These are phyloP conservation scores for Nicotiana undulata DNA, from an alignment of 257 asterid genomes.

Conservation along the genomic window DNA sequence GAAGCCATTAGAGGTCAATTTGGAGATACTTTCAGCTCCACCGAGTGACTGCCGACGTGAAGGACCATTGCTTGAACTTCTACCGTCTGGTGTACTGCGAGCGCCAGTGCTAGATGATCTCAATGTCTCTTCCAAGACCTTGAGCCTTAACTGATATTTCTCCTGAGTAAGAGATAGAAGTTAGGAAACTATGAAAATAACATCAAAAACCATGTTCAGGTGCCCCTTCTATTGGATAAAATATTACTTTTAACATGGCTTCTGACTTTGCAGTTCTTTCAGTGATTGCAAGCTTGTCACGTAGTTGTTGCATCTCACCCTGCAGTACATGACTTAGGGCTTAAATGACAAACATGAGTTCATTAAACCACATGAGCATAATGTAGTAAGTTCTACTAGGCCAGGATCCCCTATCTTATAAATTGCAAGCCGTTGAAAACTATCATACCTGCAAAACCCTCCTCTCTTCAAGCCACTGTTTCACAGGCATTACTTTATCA, in stretches of 20 bases:
- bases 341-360: background rate
- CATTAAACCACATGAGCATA: background rate
- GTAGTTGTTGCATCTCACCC: slow-evolving; percentile 98
- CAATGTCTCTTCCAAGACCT: slow-evolving; percentile 82
- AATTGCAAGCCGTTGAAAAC: background rate
- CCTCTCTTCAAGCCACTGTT: slow-evolving; percentile 97
- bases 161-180: slow-evolving; percentile 42
- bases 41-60: slow-evolving; percentile 92
- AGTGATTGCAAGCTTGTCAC: slow-evolving; percentile 79
- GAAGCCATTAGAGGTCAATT: slow-evolving; percentile 74
- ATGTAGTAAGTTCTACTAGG: background rate
- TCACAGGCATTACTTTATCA: slow-evolving; percentile 98
- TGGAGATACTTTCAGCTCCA: slow-evolving; percentile 85
- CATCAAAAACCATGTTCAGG: background rate
- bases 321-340: slow-evolving; percentile 16
- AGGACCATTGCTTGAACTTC: slow-evolving; percentile 67
- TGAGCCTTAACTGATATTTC: slow-evolving; percentile 70
- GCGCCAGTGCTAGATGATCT: slow-evolving; percentile 53
- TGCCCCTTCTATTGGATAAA: background rate
- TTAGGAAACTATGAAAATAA: background rate
- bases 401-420: background rate
- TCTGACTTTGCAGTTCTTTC: slow-evolving; percentile 88
- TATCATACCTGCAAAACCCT: slow-evolving; percentile 70
- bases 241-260: slow-evolving; percentile 72
- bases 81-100: slow-evolving; percentile 59